A percentile compares a stretch with the other conserved stretches of the same genome.
Conservation (phyloP, 352 stramenopile genomes). For the Elongisporangium anandrum region DNA sequence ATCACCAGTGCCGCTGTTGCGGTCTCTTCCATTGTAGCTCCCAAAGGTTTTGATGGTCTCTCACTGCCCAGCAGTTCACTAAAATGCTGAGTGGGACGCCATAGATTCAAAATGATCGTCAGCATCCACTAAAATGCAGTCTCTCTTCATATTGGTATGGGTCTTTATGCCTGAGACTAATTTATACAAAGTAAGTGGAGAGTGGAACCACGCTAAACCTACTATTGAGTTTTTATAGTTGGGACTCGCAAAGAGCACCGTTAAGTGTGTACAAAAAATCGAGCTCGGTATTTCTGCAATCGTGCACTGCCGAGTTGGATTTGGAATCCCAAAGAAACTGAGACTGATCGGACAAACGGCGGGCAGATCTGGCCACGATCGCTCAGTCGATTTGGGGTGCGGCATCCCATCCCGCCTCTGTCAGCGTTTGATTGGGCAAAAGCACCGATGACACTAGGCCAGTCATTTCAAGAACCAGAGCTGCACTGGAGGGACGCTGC, state of each 20-base stretch:
- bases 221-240: neutral
- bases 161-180: no score
- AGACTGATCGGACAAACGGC: neutral
- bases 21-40: no score
- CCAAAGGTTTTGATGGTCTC: no score
- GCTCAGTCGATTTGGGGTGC: neutral
- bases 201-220: neutral
- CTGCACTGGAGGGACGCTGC: no score
- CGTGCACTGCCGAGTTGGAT: neutral
- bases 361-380: neutral
- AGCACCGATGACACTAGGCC: neutral
- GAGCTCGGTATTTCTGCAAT: neutral
- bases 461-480: neutral
- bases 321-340: neutral
- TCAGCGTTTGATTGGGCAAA: neutral
- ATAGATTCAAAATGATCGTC: neutral
- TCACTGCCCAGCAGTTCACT: neutral
- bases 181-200: no score
- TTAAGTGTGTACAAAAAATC: neutral
- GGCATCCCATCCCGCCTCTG: neutral
- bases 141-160: neutral
- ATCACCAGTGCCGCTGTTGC: neutral
- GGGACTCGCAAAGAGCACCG: no score
- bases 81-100: neutral
- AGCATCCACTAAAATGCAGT: neutral